A percentile compares a stretch with the other conserved stretches of the same genome.
phyloP scores from a whole-genome alignment of 1,284 basidiomycete species.

The Sanguinoderma infundibulare region DNA sequence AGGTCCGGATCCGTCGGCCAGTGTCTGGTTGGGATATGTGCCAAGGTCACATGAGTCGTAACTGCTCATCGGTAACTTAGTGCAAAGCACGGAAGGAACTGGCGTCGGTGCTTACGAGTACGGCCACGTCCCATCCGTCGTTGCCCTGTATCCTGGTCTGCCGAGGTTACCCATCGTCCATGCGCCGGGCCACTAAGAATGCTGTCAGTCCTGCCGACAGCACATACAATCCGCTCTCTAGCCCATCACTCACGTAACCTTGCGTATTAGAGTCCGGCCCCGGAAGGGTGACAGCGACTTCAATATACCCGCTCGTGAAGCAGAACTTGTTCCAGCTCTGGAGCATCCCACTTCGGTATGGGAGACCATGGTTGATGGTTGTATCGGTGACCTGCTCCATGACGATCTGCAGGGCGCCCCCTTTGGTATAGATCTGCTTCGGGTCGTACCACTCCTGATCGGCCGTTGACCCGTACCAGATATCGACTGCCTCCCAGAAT shows the following conservation, averaged over 20 bases:
- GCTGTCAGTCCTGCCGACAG: background rate
- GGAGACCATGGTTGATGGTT: constrained; percentile 59
- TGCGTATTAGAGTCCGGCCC: constrained; percentile 39
- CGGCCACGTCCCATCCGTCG: constrained; percentile 83
- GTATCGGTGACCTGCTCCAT: constrained; percentile 54
- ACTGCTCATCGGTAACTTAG: constrained; percentile 39
- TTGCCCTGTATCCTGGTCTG: constrained; percentile 81
- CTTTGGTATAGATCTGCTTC: constrained; percentile 70
- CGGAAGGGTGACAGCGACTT: constrained; percentile 49
- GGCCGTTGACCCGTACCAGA: constrained; percentile 71
- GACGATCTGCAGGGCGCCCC: constrained; percentile 76
- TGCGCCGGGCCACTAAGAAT: constrained; percentile 63
- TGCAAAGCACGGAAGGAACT: constrained; percentile 32
- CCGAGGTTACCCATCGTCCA: constrained; percentile 96
- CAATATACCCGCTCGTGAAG: constrained; percentile 78
- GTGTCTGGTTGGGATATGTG: constrained; percentile 81
- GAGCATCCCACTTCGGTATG: constrained; percentile 72
- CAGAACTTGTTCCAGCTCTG: constrained; percentile 89
- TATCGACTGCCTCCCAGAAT: constrained; percentile 73
- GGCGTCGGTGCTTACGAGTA: constrained; percentile 49
- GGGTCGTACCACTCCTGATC: constrained; percentile 85
- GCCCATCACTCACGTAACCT: constrained; percentile 40
- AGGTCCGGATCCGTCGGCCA: constrained; percentile 49
- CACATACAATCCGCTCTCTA: background rate
- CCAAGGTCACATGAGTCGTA: constrained; percentile 86